A percentile compares a stretch with the other conserved stretches of the same genome.
phyloP scores from a whole-genome alignment of 352 stramenopile genomes.

The Hyaloperonospora brassicae region DNA sequence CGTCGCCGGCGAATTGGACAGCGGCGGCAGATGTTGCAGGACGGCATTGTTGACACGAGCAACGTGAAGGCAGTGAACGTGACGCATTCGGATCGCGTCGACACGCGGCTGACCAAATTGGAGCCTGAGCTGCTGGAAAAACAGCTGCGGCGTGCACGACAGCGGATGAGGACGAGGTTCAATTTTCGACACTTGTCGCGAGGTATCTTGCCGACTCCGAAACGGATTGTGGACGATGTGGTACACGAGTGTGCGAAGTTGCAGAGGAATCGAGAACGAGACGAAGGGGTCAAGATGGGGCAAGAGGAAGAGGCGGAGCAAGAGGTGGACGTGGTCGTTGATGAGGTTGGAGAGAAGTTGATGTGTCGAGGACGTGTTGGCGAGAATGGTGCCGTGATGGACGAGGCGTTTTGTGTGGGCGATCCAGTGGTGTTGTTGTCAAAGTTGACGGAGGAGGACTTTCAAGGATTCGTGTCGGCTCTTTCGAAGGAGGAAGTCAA shows the following conservation, averaged over 20 bases:
- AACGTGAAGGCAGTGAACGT: conserved; percentile 5
- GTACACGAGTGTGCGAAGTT: conserved; percentile 18
- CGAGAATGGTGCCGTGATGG: not conserved
- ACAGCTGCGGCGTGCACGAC: conserved; percentile 24
- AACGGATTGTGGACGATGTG: conserved; percentile 37
- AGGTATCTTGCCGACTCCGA: conserved; percentile 31
- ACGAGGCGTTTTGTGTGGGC: conserved; percentile 31
- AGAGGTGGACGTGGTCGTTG: conserved; percentile 4
- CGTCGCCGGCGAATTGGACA: conserved; percentile 55
- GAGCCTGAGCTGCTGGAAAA: conserved; percentile 13
- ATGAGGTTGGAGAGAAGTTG: conserved; percentile 14
- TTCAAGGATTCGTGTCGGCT: conserved; percentile 43
- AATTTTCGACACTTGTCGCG: conserved; percentile 51
- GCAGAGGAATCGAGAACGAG: conserved; percentile 14
- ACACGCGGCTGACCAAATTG: not conserved
- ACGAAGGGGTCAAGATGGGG: conserved; percentile 9
- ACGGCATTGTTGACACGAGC: conserved; percentile 19
- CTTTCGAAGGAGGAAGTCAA: conserved; percentile 31
- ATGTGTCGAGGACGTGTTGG: not conserved
- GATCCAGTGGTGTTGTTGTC: conserved; percentile 53
- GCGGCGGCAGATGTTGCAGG: conserved; percentile 49
- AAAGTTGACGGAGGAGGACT: conserved; percentile 46
- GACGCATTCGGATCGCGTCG: not conserved
- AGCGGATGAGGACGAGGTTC: conserved; percentile 29
- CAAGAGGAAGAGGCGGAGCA: conserved; percentile 3